Percentiles rank a stretch among this genome's conserved stretches.
phyloP scores from a whole-genome alignment of 345 rosid species.

The Toxicodendron radicans region DNA sequence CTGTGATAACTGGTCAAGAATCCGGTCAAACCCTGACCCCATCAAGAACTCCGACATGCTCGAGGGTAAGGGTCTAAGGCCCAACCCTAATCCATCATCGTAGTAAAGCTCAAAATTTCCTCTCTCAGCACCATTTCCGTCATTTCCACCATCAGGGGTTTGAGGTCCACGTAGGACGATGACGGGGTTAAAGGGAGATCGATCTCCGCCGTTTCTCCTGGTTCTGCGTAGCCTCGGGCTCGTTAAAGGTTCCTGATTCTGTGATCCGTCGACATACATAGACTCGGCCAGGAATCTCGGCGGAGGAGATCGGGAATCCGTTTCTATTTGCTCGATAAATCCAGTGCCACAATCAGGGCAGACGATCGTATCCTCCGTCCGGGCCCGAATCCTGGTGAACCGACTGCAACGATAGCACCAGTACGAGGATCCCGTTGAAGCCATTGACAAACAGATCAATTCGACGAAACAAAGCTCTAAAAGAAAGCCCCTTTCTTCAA shows the following conservation, averaged over 20 bases:
- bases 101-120: constrained; percentile 59
- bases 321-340: constrained; percentile 48
- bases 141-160: constrained; percentile 25
- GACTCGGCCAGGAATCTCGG: constrained; percentile 29
- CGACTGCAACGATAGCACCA: constrained; percentile 69
- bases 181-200: constrained; percentile 67
- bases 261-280: constrained; percentile 26
- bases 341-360: constrained; percentile 60
- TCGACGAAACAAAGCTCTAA: neutral
- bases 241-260: constrained; percentile 19
- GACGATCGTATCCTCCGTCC: constrained; percentile 30
- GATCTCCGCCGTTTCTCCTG: constrained; percentile 51
- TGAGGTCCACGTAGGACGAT: constrained; percentile 52
- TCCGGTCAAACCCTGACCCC: constrained; percentile 73
- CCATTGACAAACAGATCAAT: constrained; percentile 22
- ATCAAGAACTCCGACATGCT: constrained; percentile 71
- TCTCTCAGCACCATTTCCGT: constrained; percentile 25
- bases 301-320: constrained; percentile 32
- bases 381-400: constrained; percentile 30
- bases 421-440: constrained; percentile 39
- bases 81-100: constrained; percentile 60
- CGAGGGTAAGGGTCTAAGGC: constrained; percentile 59
- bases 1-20: constrained; percentile 63
- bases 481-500: too few relatives aligned
- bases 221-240: constrained; percentile 36